Evolutionary conservation across 129 eudicot genomes (phyloP).

Genomic region (Helianthus tuberosus): DNA sequence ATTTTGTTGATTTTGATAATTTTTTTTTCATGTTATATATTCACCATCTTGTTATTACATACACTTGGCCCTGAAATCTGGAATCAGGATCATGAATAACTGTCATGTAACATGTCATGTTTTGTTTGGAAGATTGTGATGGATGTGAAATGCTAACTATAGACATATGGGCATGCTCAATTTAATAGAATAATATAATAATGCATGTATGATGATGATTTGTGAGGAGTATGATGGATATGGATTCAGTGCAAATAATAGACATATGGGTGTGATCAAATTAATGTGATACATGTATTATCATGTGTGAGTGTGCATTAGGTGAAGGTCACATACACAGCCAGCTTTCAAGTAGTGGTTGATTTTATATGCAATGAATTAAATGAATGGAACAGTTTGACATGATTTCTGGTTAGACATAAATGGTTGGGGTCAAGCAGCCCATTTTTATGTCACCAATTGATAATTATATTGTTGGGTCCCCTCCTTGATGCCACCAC

Average conservation of each 20-base stretch:
- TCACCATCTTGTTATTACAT: conserved; percentile 19
- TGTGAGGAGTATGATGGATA: conserved; percentile 10
- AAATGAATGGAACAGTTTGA: conserved; percentile 35
- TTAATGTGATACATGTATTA: conserved; percentile 38
- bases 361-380: conserved; percentile 27
- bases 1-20: conserved; percentile 22
- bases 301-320: conserved; percentile 33
- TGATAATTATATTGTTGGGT: conserved; percentile 21
- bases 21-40: conserved; percentile 24
- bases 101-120: conserved; percentile 28
- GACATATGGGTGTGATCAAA: conserved; percentile 29
- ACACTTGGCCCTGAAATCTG: background rate
- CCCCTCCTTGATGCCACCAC: conserved; percentile 23
- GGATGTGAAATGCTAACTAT: conserved; percentile 15
- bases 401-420: conserved; percentile 38
- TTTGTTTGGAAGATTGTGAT: conserved; percentile 17
- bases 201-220: conserved; percentile 3
- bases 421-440: conserved; percentile 43
- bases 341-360: conserved; percentile 39
- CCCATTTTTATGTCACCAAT: conserved; percentile 27
- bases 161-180: conserved; percentile 8
- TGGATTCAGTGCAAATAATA: background rate
- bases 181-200: background rate
- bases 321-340: conserved; percentile 39
- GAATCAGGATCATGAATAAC: background rate